These are phyloP conservation scores for Hura crepitans DNA, from an alignment of 441 rosid genomes.

Conservation along the genomic window DNA sequence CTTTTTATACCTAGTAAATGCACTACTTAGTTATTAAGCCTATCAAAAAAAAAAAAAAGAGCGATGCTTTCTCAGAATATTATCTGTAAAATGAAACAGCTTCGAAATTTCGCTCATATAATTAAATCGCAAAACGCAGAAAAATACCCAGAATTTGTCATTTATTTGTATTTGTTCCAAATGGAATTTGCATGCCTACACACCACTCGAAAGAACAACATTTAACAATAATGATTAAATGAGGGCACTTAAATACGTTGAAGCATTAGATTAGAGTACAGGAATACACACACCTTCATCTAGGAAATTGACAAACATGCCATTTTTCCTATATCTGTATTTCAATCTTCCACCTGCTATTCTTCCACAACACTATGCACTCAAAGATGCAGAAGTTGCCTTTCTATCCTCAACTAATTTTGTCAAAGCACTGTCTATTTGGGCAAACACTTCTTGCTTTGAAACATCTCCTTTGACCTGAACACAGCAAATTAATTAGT, in stretches of 20 bases:
- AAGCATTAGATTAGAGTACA: not conserved
- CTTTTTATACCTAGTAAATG: too few species aligned
- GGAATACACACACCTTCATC: conserved; percentile 16
- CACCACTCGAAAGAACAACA: conserved; percentile 12
- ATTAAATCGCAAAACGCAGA: too few species aligned
- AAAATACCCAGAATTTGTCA: conserved; percentile 65
- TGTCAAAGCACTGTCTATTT: conserved; percentile 47
- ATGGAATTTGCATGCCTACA: not conserved
- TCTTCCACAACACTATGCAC: conserved; percentile 28
- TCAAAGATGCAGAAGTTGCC: conserved; percentile 38
- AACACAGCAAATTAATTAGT: conserved; percentile 18
- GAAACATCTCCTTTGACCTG: conserved; percentile 67
- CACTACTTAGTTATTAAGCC: too few species aligned
- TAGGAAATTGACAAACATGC: not conserved
- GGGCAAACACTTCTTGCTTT: conserved; percentile 59
- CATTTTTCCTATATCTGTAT: not conserved
- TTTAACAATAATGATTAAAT: not conserved
- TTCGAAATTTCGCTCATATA: too few species aligned
- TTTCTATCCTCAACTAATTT: conserved; percentile 44
- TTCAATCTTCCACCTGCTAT: not conserved
- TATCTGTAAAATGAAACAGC: too few species aligned
- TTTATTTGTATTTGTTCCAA: not conserved
- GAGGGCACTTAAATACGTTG: not conserved
- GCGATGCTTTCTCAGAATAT: too few species aligned
- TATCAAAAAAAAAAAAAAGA: too few species aligned